Percentiles rank a stretch among this genome's conserved stretches.
These are phyloP conservation scores for Macrolepiota fuliginosa DNA, from an alignment of 768 basidiomycete species.

Conservation along the genomic window DNA sequence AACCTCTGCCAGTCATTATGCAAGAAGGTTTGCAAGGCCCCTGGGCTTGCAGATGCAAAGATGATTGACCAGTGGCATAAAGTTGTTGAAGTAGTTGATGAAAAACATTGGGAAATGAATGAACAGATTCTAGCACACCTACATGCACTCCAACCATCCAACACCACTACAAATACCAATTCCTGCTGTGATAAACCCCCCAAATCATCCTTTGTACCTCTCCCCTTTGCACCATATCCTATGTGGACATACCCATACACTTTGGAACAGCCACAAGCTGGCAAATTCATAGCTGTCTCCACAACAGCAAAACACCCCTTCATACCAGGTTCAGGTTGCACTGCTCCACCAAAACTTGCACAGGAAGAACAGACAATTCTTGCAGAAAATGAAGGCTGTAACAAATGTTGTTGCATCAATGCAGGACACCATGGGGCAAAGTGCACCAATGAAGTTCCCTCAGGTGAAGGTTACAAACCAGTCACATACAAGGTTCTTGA, in stretches of 20 bases:
- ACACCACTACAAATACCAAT: not conserved
- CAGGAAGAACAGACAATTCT: not conserved
- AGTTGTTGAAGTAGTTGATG: not conserved
- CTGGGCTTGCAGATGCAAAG: not conserved
- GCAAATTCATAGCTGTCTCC: not conserved
- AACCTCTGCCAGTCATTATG: not conserved
- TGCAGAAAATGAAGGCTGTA: not conserved
- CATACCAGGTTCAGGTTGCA: not conserved
- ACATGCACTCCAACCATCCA: not conserved
- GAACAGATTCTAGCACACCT: not conserved
- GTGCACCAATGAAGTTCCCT: not conserved
- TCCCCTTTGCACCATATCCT: not conserved
- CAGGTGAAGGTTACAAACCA: not conserved
- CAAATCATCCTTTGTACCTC: not conserved
- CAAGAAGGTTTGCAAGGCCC: not conserved
- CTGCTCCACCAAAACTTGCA: not conserved
- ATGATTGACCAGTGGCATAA: not conserved
- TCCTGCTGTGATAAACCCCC: not conserved
- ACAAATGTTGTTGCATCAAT: not conserved
- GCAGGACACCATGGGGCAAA: not conserved
- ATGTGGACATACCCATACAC: not conserved
- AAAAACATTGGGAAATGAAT: not conserved
- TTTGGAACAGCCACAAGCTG: not conserved
- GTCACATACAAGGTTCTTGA: not conserved
- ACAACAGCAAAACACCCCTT: not conserved